A percentile compares a stretch with the other conserved stretches of the same genome.
Evolutionary conservation across 2,329 filamentous ascomycete genomes (phyloP).

Genomic region (Alternaria panax): DNA sequence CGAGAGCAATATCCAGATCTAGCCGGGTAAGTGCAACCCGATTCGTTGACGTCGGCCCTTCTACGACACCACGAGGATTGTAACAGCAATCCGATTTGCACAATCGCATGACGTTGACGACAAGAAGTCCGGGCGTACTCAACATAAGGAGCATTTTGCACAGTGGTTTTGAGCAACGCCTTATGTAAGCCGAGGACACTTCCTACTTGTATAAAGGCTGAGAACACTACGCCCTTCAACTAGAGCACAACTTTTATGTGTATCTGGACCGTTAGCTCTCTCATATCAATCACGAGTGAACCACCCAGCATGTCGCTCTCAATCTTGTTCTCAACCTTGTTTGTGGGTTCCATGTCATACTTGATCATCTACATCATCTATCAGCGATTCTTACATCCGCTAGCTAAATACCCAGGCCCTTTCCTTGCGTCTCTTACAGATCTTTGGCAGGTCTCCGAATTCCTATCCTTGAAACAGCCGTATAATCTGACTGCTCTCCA

Average conservation of each 20-base stretch:
- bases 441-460: background rate
- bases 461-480: background rate
- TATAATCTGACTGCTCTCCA: background rate
- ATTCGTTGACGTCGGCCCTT: background rate
- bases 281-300: background rate
- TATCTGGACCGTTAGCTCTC: background rate
- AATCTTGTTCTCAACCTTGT: background rate
- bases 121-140: background rate
- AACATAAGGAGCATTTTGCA: too few species aligned
- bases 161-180: background rate
- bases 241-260: background rate
- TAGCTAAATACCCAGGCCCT: background rate
- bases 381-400: background rate
- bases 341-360: background rate
- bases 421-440: background rate
- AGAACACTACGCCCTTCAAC: background rate
- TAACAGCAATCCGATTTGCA: background rate
- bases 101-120: background rate
- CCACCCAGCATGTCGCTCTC: background rate
- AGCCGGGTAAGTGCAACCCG: background rate
- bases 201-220: background rate
- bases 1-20: background rate
- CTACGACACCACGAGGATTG: background rate
- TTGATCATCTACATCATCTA: background rate
- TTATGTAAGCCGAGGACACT: background rate